Base-by-base conservation (phyloP, 805 yeast genomes). In the Lachancea thermotolerans region DNA sequence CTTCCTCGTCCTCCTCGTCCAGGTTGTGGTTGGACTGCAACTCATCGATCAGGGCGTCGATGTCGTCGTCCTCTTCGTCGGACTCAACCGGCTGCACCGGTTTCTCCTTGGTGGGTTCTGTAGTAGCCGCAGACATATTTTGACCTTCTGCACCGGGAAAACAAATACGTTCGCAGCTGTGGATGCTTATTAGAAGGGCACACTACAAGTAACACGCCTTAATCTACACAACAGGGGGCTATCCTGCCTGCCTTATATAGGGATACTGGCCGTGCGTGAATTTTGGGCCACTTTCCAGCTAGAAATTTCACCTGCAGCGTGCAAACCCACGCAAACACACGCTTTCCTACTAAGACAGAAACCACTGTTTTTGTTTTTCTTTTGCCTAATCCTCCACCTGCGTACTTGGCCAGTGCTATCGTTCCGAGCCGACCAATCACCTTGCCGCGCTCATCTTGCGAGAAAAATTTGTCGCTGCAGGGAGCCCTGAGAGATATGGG, bases 31-130 rank as follows among this genome's bases (percentile, higher is more conserved):
- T 70, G 44, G 75, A 71, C 72, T 87, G 95, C 60, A 88, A 74
- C 62, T 87, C 95, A 53, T 78, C 74, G 59, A 82, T 78, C 67
- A 82, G 77, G 66, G 80, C 85, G 60, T 81, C 85, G 55, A 81
- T 80, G 60, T 81, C 85, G 51, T 77, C 84, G 54, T 79, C 84
- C 14, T 67, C 77, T 17, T 65, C 79, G 36, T 57, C 75, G 46
- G 62, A 61, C 16, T 71, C 80, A 46, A 72, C 77, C 71, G 70
- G 66, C 68, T 71, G 71, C 41, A 41, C 48, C 10, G 50, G 48
- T 48, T 48, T 48, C 37, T 48, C 50, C 44, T 48, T 48, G 44
- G 50, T 48, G 17, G 50, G 50, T 48, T 48, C 50, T 17, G 48
- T 44, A 21, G 25, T 21, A 33, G 50, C 46, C 31, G 42, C 45